Conservation (phyloP, 768 basidiomycete genomes). For the Boletus speciosus region DNA sequence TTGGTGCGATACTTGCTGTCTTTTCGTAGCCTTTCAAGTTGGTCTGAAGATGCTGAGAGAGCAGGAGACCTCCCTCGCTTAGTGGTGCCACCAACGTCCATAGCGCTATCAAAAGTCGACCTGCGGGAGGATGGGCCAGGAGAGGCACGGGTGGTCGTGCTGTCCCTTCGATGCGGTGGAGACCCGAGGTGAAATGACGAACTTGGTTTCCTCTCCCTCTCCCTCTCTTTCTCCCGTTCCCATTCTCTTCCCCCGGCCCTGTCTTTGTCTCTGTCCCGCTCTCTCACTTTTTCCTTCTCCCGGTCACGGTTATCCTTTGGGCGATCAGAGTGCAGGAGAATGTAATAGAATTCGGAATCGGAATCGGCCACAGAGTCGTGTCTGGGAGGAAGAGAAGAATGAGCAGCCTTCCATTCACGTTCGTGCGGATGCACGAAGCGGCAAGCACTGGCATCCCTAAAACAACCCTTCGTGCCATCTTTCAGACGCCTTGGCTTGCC, state of each 20-base stretch:
- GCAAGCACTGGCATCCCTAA: conserved; percentile 19
- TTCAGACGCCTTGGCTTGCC: conserved; percentile 23
- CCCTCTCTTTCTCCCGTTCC: neutral
- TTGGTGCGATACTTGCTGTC: conserved; percentile 7
- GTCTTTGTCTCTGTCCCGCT: neutral
- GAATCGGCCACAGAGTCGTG: conserved; percentile 17
- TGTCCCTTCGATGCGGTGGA: conserved; percentile 18
- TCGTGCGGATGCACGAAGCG: conserved; percentile 33
- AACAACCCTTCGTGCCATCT: conserved; percentile 22
- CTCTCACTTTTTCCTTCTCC: conserved; percentile 8
- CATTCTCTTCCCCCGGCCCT: neutral
- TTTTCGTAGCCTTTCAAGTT: conserved; percentile 21
- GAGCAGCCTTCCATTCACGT: conserved; percentile 31
- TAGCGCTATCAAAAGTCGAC: conserved; percentile 8
- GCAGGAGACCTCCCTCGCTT: conserved; percentile 24
- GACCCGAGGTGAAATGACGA: conserved; percentile 4
- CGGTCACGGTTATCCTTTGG: conserved; percentile 6
- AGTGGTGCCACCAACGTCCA: conserved; percentile 3
- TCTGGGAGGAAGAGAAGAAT: conserved; percentile 25
- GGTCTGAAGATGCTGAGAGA: conserved; percentile 26
- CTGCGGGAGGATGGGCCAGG: conserved; percentile 13
- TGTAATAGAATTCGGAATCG: conserved; percentile 24
- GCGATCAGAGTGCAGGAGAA: conserved; percentile 8
- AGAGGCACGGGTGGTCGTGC: conserved; percentile 11
- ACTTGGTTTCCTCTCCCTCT: conserved; percentile 10